Conservation (phyloP, 2,329 filamentous ascomycete genomes). For the Neurospora sp. region DNA sequence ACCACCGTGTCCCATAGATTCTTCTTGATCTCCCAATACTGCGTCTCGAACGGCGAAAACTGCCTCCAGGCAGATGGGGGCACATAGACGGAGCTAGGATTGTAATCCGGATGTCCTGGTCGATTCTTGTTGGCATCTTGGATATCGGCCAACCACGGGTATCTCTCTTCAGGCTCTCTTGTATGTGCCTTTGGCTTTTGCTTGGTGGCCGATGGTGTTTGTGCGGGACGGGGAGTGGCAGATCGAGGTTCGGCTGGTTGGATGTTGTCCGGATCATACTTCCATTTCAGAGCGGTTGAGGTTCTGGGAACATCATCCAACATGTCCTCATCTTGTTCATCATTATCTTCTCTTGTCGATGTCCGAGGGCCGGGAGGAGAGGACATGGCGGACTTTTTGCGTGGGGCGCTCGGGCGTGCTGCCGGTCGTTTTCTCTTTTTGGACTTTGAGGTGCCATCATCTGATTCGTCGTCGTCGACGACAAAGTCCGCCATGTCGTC, state of each 20-base stretch:
- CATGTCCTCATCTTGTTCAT: conserved; percentile 43
- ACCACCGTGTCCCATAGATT: conserved; percentile 97
- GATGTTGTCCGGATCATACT: conserved; percentile 43
- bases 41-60: conserved; percentile 92
- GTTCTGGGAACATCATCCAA: conserved; percentile 48
- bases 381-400: conserved; percentile 54
- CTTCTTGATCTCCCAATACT: conserved; percentile 99
- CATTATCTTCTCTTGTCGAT: conserved; percentile 25
- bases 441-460: conserved; percentile 46
- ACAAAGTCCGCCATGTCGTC: conserved; percentile 82
- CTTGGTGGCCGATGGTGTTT: conserved; percentile 23
- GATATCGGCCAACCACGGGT: conserved; percentile 82
- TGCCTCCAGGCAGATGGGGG: conserved; percentile 69
- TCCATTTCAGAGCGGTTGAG: conserved; percentile 79
- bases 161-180: conserved; percentile 75
- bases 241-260: conserved; percentile 22
- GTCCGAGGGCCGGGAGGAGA: conserved; percentile 23
- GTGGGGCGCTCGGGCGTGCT: conserved; percentile 37
- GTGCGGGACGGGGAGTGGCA: conserved; percentile 12
- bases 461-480: conserved; percentile 79
- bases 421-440: conserved; percentile 68
- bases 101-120: conserved; percentile 75
- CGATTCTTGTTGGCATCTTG: conserved; percentile 76
- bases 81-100: conserved; percentile 83
- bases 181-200: conserved; percentile 62